Conservation (phyloP, 202 grass and related monocot species). For the Hordeum pubiflorum region DNA sequence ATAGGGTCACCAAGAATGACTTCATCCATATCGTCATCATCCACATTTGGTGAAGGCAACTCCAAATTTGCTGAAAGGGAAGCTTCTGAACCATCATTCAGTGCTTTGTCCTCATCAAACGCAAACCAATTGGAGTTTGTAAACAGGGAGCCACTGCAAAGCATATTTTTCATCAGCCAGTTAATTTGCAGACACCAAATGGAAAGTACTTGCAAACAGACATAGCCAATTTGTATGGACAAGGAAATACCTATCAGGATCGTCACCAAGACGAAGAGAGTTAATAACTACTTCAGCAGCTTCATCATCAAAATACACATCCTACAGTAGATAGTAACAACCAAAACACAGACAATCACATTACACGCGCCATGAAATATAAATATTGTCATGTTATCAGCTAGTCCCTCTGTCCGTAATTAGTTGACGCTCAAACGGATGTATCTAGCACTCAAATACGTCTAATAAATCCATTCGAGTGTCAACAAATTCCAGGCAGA, state of each 20-base stretch:
- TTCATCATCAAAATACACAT: slow-evolving; percentile 98
- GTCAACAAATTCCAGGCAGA: too few species aligned
- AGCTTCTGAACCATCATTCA: slow-evolving; percentile 39
- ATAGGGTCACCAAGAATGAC: slow-evolving; percentile 34
- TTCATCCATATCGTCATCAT: slow-evolving; percentile 32
- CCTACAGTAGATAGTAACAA: slow-evolving; percentile 36
- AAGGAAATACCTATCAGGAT: slow-evolving; percentile 60
- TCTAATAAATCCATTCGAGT: too few species aligned
- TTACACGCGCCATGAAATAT: not conserved
- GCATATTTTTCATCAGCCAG: slow-evolving; percentile 16
- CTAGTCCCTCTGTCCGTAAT: not conserved
- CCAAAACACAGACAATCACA: not conserved
- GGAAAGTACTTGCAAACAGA: not conserved
- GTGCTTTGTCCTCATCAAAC: slow-evolving; percentile 64
- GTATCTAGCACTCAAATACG: too few species aligned
- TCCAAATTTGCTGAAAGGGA: slow-evolving; percentile 52
- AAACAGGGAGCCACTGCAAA: slow-evolving; percentile 62
- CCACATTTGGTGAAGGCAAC: slow-evolving; percentile 15
- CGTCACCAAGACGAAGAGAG: slow-evolving; percentile 71
- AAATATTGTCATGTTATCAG: not conserved
- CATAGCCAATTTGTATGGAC: slow-evolving; percentile 1
- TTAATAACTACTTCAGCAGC: slow-evolving; percentile 89
- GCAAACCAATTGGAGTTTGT: slow-evolving; percentile 96
- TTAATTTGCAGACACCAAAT: slow-evolving; percentile 15
- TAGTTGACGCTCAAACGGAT: too few species aligned